These are phyloP conservation scores for Aurantiochytrium sp. DNA, from an alignment of 108 stramenopile species.

Conservation along the genomic window DNA sequence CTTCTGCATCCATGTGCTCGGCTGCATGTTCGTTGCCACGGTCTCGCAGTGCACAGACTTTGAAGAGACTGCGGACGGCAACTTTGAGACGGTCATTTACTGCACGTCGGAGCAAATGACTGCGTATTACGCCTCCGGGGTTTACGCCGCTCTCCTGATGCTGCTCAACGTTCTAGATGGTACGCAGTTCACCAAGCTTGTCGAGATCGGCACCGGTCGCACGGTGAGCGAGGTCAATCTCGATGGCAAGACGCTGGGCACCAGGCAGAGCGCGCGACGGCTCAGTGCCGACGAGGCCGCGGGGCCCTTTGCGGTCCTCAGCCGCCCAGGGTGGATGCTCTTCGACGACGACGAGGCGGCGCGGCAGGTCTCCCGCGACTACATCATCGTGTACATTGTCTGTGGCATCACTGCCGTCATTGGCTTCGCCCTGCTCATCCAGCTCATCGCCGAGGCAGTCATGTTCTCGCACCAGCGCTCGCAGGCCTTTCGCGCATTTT, in stretches of 20 bases:
- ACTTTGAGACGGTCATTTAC: background rate
- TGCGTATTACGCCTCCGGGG: background rate
- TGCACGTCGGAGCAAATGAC: background rate
- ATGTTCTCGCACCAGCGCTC: background rate
- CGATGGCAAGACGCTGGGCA: background rate
- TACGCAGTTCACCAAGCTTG: background rate
- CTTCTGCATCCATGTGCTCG: slow-evolving; percentile 1
- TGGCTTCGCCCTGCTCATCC: background rate
- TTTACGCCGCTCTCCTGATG: background rate
- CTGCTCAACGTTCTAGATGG: background rate
- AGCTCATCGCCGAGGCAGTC: background rate
- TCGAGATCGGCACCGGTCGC: background rate
- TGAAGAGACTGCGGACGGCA: background rate
- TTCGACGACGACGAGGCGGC: background rate
- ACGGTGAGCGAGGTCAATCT: background rate
- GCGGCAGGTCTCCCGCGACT: background rate
- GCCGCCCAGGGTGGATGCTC: background rate
- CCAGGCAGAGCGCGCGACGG: no score
- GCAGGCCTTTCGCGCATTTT: background rate
- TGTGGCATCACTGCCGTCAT: background rate
- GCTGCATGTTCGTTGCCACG: background rate
- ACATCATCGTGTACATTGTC: background rate
- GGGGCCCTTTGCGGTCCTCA: background rate
- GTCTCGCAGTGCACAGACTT: background rate
- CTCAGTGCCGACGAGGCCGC: no score